Percentiles rank a stretch among this genome's conserved stretches.
These are phyloP conservation scores for Russula sp. DNA, from an alignment of 768 basidiomycete genomes.

Conservation along the genomic window DNA sequence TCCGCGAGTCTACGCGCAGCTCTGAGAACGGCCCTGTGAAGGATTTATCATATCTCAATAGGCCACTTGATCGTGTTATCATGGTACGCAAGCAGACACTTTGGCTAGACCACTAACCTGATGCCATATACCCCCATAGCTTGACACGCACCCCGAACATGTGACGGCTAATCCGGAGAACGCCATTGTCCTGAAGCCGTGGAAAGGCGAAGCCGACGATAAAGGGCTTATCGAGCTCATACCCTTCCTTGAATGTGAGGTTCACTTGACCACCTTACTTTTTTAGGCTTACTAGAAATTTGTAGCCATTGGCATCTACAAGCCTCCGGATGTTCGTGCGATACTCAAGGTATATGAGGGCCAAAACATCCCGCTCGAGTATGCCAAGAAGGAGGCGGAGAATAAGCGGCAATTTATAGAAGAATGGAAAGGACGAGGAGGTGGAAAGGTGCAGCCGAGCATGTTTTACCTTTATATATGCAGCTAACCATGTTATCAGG, in stretches of 20 bases:
- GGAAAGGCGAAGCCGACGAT: slow-evolving; percentile 75
- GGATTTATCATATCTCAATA: slow-evolving; percentile 93
- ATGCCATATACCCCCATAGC: slow-evolving; percentile 67
- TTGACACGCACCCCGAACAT: slow-evolving; percentile 83
- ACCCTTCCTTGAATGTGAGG: slow-evolving; percentile 87
- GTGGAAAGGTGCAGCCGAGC: slow-evolving; percentile 13
- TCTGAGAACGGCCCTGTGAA: slow-evolving; percentile 82
- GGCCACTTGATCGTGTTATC: slow-evolving; percentile 29
- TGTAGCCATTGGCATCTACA: slow-evolving; percentile 87
- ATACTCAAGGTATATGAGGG: slow-evolving; percentile 79
- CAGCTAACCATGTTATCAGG: slow-evolving; percentile 25
- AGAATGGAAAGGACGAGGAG: slow-evolving; percentile 59
- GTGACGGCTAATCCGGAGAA: slow-evolving; percentile 80
- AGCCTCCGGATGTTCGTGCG: slow-evolving; percentile 78
- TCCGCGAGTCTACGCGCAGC: slow-evolving; percentile 83
- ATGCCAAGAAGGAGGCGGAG: slow-evolving; percentile 81
- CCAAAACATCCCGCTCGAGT: slow-evolving; percentile 85
- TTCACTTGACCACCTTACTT: not conserved
- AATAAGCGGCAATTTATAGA: slow-evolving; percentile 69
- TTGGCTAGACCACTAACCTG: slow-evolving; percentile 40
- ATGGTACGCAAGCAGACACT: not conserved
- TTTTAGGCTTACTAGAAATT: not conserved
- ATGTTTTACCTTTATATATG: not conserved
- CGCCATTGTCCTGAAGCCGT: slow-evolving; percentile 72
- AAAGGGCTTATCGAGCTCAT: slow-evolving; percentile 85